Base-by-base conservation (phyloP, 495 filamentous ascomycete species). In the Trichoderma gamsii region DNA sequence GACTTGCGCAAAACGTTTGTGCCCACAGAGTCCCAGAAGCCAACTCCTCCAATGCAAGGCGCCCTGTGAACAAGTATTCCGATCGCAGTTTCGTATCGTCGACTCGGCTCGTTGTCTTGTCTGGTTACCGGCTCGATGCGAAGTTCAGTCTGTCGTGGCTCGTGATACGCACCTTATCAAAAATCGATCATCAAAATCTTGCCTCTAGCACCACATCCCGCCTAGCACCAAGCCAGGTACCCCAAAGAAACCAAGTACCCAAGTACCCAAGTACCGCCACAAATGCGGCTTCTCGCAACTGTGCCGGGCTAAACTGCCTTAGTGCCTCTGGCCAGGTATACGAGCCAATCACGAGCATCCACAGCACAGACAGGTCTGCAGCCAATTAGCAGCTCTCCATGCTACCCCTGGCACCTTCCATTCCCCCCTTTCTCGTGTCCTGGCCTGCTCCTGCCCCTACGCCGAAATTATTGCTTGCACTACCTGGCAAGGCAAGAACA, bases 361-460 rank as follows among this genome's bases (percentile, higher is more conserved):
- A 72, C 70, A 71, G 77, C 77, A 78, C 72, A 61, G 76, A 72
- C 74, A n/a, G 67, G 66, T 66, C 69, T 52, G 68, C 59, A 69
- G 70, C 79, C 80, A 80, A 82, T 82, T 73, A 80, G 65, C 52
- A 71, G 65, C 68, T 32, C 43, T 25, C n/a, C 16, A 43, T 46
- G 29, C 29, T 41, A 67, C 46, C 66, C 66, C 66, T 71, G 71
- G 69, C 71, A 74, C 71, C 69, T 69, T 66, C 67, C 71, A 71
- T 76, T 73, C 73, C 79, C 79, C 80, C 77, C 79, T 81, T 66
- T 66, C 73, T 56, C 67, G 68, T 52, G 63, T 68, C 65, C 68
- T 67, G 68, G 69, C 32, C 68, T 71, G 71, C 73, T 75, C 75
- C 75, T 79, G 72, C 70, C 74, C 72, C 73, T 74, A 65, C 63